Evolutionary conservation across 192 early-diverging fungal genomes (phyloP), one percentile per base, ranked within the genome.

Genomic region (Fimicolochytrium jonesii): DNA sequence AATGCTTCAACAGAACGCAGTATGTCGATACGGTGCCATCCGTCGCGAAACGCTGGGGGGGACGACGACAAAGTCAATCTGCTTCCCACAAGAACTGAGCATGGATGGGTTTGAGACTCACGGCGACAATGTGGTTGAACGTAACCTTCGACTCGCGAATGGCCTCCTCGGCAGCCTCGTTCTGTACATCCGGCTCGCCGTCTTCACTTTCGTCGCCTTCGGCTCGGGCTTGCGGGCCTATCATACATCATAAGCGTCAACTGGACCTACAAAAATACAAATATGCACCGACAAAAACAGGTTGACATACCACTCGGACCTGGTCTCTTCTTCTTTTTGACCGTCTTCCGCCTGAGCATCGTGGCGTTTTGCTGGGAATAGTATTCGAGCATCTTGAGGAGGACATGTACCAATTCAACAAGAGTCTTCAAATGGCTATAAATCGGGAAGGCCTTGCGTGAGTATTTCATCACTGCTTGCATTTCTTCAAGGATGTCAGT

Each of bases 331-430:
- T 64, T 72, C 37, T 44, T 60, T 6, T 34, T 22, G 11, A 32
- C 51, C 37, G 47, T 61, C 37, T 68, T 79, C 44, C 79, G 22
- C 64, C 50, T 43, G 31, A 49, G 57, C 15, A 56, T 28, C 25
- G 56, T 42, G 35, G 17, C 23, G 28, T 69, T 57, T 4, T 5
- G 32, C 49, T 82, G 77, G 1, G 79, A 76, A 69, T 70, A 90
- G 2, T 42, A 64, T 47, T 90, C 83, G 48, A 90, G 56, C 62
- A 83, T 78, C 43, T 80, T 83, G 4, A 90, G 68, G 28, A 88
- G 66, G 11, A 81, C 64, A 59, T 88, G 84, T 6, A 75, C 70
- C 18, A 82, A 74, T 44, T 78, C 62, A 0, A 87, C 69, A 10
- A 87, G 48, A 2, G 70, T 56, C 55, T 80, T 54, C 36, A 90